Percentiles rank a stretch among this genome's conserved stretches.
phyloP scores from a whole-genome alignment of 805 yeast species.

The Lipomyces orientalis region DNA sequence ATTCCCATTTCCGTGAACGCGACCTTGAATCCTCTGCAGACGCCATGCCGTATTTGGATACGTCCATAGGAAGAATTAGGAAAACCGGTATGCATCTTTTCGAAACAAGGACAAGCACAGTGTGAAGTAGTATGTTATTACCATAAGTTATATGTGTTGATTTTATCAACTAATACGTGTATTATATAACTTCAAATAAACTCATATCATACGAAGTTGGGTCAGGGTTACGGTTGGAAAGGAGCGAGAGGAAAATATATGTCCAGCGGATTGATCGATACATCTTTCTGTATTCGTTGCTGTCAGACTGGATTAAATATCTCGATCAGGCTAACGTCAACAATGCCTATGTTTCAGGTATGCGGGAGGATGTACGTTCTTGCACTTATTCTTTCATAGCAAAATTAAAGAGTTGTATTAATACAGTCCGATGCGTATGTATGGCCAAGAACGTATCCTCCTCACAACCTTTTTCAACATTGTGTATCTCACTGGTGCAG shows the following conservation, averaged over 20 bases:
- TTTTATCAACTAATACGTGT: too few relatives aligned
- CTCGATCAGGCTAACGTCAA: constrained; percentile 64
- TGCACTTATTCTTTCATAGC: constrained; percentile 10
- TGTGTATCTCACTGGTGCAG: constrained; percentile 6
- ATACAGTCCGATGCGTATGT: constrained; percentile 6
- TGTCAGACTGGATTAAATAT: constrained; percentile 55
- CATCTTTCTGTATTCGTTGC: constrained; percentile 44
- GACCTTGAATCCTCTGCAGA: too few relatives aligned
- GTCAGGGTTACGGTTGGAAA: constrained; percentile 24
- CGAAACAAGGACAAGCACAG: too few relatives aligned
- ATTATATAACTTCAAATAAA: too few relatives aligned
- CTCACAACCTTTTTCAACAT: constrained; percentile 51
- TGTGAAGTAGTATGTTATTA: too few relatives aligned
- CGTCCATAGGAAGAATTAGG: too few relatives aligned
- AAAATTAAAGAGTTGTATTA: not conserved
- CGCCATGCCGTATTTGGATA: too few relatives aligned
- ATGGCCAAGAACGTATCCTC: constrained; percentile 54
- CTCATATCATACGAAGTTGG: too few relatives aligned
- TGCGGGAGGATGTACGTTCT: constrained; percentile 54
- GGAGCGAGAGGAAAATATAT: constrained; percentile 42
- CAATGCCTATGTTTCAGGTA: constrained; percentile 70
- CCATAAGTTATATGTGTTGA: too few relatives aligned
- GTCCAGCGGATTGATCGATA: constrained; percentile 45
- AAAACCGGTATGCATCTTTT: too few relatives aligned
- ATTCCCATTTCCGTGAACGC: too few relatives aligned